Conservation (phyloP, 495 filamentous ascomycete species). For the Penicillium lividum region DNA sequence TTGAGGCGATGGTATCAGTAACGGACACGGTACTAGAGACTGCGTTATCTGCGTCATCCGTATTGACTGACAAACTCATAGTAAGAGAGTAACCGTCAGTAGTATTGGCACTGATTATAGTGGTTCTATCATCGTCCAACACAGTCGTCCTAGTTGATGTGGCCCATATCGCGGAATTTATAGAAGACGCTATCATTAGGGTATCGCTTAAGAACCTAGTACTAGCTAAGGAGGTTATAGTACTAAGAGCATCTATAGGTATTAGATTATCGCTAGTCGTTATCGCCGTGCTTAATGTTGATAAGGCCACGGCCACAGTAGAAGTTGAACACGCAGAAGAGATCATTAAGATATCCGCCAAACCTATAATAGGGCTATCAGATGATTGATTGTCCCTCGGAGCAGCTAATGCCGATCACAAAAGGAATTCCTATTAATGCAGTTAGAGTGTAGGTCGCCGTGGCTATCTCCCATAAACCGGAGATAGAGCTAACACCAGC, state of each 20-base stretch:
- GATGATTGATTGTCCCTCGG: neutral
- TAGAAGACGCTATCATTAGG: neutral
- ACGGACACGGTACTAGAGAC: neutral
- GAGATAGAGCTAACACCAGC: neutral
- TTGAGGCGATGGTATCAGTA: neutral
- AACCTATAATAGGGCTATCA: neutral
- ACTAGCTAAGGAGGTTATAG: neutral
- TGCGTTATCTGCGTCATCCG: neutral
- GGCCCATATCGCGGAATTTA: neutral
- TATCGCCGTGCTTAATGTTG: neutral
- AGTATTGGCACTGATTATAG: neutral
- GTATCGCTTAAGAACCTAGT: neutral
- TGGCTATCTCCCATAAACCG: neutral
- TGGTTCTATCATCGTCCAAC: neutral
- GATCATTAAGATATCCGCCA: slow-evolving; percentile 1
- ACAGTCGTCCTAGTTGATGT: neutral
- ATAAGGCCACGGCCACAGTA: neutral
- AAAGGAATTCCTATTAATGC: neutral
- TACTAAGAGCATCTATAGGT: neutral
- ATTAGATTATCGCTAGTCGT: neutral
- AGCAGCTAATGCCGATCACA: neutral
- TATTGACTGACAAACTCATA: neutral
- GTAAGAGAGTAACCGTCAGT: neutral
- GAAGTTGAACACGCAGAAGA: neutral
- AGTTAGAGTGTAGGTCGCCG: neutral